Evolutionary conservation across 23 red algal species (phyloP), one percentile per base, ranked within the genome.

Genomic region (Pyropia haitanensis): DNA sequence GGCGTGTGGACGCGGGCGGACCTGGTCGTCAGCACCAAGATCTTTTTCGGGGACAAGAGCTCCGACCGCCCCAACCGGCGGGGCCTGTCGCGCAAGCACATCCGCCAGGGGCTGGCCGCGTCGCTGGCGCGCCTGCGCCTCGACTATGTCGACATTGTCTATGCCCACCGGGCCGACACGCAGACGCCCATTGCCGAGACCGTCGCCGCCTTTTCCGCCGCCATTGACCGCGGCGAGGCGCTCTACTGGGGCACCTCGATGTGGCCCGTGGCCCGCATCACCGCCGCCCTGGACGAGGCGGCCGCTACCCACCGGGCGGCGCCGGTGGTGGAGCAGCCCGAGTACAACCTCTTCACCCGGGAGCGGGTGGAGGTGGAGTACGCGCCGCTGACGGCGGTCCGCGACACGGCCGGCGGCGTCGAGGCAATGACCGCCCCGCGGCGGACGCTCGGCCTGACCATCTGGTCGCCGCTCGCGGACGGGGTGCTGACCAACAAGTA

Each of bases 261-360:
- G 55, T 76, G 72, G 72, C 33, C 46, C 1, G 72, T 30, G 5
- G 58, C 27, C 5, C 58, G 53, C n/a, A 64, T 76, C 31, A 59
- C 61, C 17, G 72, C 56, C 5, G 72, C 72, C 1, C 58, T 49
- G 16, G 2, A 51, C 16, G 23, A 58, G n/a, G 72, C 72, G 9
- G 53, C 19, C 18, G 29, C 29, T 19, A 33, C 44, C 7, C 12
- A 30, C 4, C 61, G 56, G 12, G 33, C 62, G 17, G 25, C 30
- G 2, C 72, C 72, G 27, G 58, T 59, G 18, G 51, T 55, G 62
- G 72, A 76, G 44, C 72, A 76, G 18, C 61, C 58, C 17, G 34
- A 76, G 58, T 76, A 76, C 62, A 76, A 76, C 25, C 46, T 76
- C 49, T 64, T 76, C 62, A 29, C 33, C 53, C 57, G 72, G 17